phyloP scores from a whole-genome alignment of 352 stramenopile genomes.

The Phytophthora rubi region DNA sequence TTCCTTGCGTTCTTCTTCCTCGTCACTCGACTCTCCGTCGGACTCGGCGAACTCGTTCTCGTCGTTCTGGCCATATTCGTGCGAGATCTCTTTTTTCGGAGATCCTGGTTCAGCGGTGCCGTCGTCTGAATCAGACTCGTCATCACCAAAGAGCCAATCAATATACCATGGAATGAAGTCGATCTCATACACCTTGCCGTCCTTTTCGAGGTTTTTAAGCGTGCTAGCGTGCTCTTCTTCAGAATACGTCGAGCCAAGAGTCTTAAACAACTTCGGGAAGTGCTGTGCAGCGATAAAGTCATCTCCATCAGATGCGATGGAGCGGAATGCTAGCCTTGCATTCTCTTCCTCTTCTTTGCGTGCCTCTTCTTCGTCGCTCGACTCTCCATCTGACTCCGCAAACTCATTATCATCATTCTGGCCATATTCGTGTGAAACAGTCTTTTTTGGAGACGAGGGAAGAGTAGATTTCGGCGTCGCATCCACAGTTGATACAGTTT shows the following conservation, averaged over 20 bases:
- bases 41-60: constrained; percentile 66
- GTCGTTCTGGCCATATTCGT: constrained; percentile 68
- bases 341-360: constrained; percentile 59
- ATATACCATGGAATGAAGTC: constrained; percentile 65
- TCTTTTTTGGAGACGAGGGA: constrained; percentile 5
- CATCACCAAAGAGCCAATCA: constrained; percentile 50
- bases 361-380: constrained; percentile 58
- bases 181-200: constrained; percentile 36
- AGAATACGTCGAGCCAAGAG: constrained; percentile 48
- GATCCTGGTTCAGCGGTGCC: background rate
- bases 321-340: constrained; percentile 39
- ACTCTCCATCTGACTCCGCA: constrained; percentile 43
- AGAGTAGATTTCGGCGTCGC: background rate
- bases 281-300: constrained; percentile 39
- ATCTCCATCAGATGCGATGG: constrained; percentile 26
- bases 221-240: constrained; percentile 50
- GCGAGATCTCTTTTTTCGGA: constrained; percentile 9
- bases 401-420: constrained; percentile 61
- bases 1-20: constrained; percentile 71
- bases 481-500: background rate
- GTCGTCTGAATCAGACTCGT: constrained; percentile 32
- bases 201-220: constrained; percentile 7
- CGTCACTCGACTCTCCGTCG: constrained; percentile 59
- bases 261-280: constrained; percentile 55
- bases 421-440: constrained; percentile 39